phyloP scores from a whole-genome alignment of 169 alveolate genomes.

The Plasmodium inui region DNA sequence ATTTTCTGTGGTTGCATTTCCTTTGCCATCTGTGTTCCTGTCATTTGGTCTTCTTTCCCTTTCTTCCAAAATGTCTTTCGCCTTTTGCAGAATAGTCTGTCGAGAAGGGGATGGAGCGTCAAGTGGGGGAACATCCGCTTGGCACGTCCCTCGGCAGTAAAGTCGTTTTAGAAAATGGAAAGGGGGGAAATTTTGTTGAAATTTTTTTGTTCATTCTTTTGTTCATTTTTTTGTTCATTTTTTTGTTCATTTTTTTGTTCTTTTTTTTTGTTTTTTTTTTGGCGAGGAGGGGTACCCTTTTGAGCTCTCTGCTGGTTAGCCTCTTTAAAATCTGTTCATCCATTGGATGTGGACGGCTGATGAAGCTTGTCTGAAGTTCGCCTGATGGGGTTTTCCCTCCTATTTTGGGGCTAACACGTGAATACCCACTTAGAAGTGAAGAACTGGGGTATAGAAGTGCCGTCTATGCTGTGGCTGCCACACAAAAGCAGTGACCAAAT shows the following conservation, averaged over 20 bases:
- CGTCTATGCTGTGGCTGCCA: neutral
- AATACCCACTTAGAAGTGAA: neutral
- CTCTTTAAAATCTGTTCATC: slow-evolving; percentile 51
- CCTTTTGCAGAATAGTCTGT: slow-evolving; percentile 53
- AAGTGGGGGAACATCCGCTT: neutral
- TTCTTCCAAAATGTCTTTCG: slow-evolving; percentile 40
- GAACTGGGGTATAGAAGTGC: neutral
- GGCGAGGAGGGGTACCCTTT: slow-evolving; percentile 4
- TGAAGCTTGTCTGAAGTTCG: neutral
- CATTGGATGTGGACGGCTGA: neutral
- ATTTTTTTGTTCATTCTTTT: neutral
- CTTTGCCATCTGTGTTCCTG: neutral
- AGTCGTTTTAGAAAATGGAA: neutral
- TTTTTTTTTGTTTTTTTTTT: neutral
- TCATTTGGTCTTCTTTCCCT: slow-evolving; percentile 30
- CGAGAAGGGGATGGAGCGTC: neutral
- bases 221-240: neutral
- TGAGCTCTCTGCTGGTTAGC: slow-evolving; percentile 50
- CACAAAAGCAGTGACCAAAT: neutral
- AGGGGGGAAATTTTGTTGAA: neutral
- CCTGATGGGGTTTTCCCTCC: neutral
- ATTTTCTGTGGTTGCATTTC: neutral
- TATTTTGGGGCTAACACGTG: neutral
- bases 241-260: neutral
- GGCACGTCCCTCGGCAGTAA: neutral